Conservation (phyloP, 2,329 filamentous ascomycete species). For the Colletotrichum siamense region DNA sequence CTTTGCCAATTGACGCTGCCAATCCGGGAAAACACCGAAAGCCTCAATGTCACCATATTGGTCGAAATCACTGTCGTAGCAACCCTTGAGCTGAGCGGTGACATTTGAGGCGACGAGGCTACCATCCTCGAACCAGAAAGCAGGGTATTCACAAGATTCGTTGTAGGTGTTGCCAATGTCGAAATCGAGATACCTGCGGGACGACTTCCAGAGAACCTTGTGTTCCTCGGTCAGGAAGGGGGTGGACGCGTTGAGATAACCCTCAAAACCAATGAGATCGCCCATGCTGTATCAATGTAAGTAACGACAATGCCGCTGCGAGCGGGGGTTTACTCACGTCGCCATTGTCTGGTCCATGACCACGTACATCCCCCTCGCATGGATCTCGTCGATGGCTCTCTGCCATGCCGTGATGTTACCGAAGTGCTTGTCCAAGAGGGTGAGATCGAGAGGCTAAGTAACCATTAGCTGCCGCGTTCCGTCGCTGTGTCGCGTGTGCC, state of each 20-base stretch:
- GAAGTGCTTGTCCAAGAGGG: constrained; percentile 67
- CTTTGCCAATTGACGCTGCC: constrained; percentile 68
- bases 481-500: not conserved
- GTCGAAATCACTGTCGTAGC: constrained; percentile 69
- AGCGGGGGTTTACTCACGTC: constrained; percentile 1
- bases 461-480: constrained; percentile 26
- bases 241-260: constrained; percentile 62
- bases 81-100: constrained; percentile 53
- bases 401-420: constrained; percentile 65
- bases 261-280: constrained; percentile 67
- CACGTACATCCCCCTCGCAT: constrained; percentile 68
- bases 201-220: constrained; percentile 60
- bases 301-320: not conserved
- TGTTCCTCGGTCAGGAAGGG: constrained; percentile 62
- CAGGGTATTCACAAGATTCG: constrained; percentile 60
- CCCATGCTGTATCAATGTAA: constrained; percentile 54
- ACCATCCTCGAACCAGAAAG: constrained; percentile 66
- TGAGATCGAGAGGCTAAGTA: constrained; percentile 58
- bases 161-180: constrained; percentile 57
- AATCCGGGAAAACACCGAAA: constrained; percentile 68
- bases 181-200: constrained; percentile 64
- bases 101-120: constrained; percentile 52
- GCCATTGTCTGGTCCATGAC: constrained; percentile 69
- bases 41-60: constrained; percentile 68
- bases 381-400: constrained; percentile 63